These are phyloP conservation scores for Globisporangium barbulae DNA, from an alignment of 352 stramenopile genomes.

Conservation along the genomic window DNA sequence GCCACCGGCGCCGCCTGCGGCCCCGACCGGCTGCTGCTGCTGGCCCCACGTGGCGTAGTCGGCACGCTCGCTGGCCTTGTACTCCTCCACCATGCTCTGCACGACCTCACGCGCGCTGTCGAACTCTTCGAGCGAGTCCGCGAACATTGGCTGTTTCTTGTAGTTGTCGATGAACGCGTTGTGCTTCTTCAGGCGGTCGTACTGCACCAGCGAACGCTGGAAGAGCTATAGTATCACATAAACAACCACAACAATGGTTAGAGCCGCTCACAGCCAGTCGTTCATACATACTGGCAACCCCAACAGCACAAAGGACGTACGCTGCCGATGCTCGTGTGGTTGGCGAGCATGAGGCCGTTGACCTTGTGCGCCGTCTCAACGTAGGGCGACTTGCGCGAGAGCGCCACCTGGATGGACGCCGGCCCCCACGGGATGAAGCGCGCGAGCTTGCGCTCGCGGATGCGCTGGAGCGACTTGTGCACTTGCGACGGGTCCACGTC, in stretches of 20 bases:
- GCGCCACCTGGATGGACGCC: conserved; percentile 97
- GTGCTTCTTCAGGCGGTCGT: conserved; percentile 96
- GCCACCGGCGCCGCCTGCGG: conserved; percentile 23
- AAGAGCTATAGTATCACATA: conserved; percentile 42
- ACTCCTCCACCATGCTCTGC: conserved; percentile 82
- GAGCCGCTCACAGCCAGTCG: not conserved
- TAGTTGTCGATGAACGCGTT: conserved; percentile 99
- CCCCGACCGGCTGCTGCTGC: not conserved
- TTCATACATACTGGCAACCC: conserved; percentile 1
- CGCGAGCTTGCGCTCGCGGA: conserved; percentile 96
- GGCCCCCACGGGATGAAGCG: conserved; percentile 99
- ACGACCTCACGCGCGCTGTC: conserved; percentile 83
- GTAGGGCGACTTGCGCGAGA: conserved; percentile 97
- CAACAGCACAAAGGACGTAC: conserved; percentile 26
- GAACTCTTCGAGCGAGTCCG: conserved; percentile 83
- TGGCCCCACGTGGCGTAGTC: conserved; percentile 82
- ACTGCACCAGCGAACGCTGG: conserved; percentile 93
- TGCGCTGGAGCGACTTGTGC: conserved; percentile 98
- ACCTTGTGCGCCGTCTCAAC: conserved; percentile 97
- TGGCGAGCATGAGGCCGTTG: conserved; percentile 98
- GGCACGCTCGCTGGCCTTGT: conserved; percentile 76
- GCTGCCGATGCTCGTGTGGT: conserved; percentile 97
- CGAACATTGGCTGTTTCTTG: conserved; percentile 97
- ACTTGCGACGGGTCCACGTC: conserved; percentile 98
- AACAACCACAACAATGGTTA: not conserved